These are phyloP conservation scores for Ananas comosus DNA, from an alignment of 176 grass and related monocot species.

Conservation along the genomic window DNA sequence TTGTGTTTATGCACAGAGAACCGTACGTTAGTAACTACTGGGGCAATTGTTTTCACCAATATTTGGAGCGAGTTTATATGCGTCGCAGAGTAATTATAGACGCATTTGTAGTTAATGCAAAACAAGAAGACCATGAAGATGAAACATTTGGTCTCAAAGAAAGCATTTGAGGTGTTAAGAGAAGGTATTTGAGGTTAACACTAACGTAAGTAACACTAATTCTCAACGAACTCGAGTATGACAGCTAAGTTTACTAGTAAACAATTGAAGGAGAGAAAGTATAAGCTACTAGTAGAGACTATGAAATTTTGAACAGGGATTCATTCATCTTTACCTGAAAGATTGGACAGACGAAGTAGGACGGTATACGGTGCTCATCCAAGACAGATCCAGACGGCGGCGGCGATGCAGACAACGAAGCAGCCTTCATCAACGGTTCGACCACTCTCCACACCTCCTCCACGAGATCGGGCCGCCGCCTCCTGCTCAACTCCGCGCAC, in stretches of 20 bases:
- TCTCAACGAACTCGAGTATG: too few species aligned
- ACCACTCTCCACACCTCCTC: slow-evolving; percentile 27
- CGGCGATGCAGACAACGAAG: neutral
- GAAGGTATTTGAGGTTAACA: too few species aligned
- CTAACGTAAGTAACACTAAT: too few species aligned
- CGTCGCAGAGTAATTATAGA: neutral
- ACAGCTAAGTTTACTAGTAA: too few species aligned
- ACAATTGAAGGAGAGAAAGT: neutral
- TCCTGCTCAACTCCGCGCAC: slow-evolving; percentile 28
- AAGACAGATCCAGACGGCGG: slow-evolving; percentile 15
- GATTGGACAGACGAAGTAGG: slow-evolving; percentile 71
- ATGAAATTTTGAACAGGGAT: neutral
- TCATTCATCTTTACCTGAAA: slow-evolving; percentile 36
- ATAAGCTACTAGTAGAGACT: neutral
- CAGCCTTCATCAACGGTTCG: slow-evolving; percentile 16
- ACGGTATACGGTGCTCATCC: slow-evolving; percentile 14
- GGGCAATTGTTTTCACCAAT: neutral
- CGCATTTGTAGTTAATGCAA: too few species aligned
- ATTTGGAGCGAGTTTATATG: slow-evolving; percentile 5
- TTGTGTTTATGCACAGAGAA: neutral
- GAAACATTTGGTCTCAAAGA: too few species aligned
- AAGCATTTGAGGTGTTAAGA: too few species aligned
- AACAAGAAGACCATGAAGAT: too few species aligned
- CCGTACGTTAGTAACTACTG: neutral
- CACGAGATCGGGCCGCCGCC: slow-evolving; percentile 4